Evolutionary conservation across 2,329 filamentous ascomycete genomes (phyloP), one percentile per base, ranked within the genome.

Genomic region (Neopestalotiopsis sp.): DNA sequence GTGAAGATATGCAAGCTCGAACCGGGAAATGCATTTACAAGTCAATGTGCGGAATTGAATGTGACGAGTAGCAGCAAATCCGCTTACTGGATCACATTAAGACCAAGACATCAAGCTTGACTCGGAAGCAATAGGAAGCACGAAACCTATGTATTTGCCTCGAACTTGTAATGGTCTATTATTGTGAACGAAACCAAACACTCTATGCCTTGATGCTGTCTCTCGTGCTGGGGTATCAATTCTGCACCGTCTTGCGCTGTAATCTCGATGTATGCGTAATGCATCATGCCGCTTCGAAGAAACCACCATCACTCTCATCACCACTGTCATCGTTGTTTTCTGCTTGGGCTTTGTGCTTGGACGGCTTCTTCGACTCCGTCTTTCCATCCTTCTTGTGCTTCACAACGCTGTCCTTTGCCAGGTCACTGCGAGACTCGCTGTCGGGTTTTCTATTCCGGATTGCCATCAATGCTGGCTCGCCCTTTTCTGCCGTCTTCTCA

Each of bases 401-500:
- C 38, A 70, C 66, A 13, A 70, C 14, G 13, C 61, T 40, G 30
- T 70, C 67, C 65, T 70, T 56, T 32, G 56, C 17, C 38, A 9
- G 42, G 45, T 71, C 73, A 61, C n/a, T 66, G 61, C 62, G 68
- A 45, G 69, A 59, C 17, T 71, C 70, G 14, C 14, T 61, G n/a
- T 53, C 65, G 14, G 68, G 69, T 42, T 73, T 78, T 53, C 77
- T 75, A 64, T 79, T 76, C 63, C 74, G 71, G 24, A 79, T 74
- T 59, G 73, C 71, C 3, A 70, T 66, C 6, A 79, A 73, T 72
- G 71, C 73, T 49, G 65, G 70, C 17, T 70, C 73, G 12, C 76
- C 75, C 32, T 75, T 69, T 67, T 74, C 70, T 83, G 92, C 89
- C 13, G 90, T 86, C 74, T 88, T 83, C 80, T 93, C 91, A 20